phyloP scores from a whole-genome alignment of 129 eudicot genomes.

The Sambucus nigra region DNA sequence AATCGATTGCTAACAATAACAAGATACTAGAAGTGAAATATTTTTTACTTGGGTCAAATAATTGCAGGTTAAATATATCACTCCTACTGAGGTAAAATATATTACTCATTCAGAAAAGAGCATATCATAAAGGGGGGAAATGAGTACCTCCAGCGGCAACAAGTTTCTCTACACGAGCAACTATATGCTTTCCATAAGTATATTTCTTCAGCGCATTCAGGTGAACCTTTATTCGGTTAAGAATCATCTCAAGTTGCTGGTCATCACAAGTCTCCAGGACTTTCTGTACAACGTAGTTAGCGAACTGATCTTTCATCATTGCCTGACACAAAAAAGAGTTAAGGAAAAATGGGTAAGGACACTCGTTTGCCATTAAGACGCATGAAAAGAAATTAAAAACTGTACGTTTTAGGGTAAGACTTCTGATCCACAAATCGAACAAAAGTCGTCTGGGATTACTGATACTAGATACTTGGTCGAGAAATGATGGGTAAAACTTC shows the following conservation, averaged over 20 bases:
- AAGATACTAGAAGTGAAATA: too few relatives aligned
- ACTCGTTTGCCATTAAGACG: too few relatives aligned
- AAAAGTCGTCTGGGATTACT: too few relatives aligned
- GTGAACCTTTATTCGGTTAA: constrained; percentile 79
- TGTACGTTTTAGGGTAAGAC: too few relatives aligned
- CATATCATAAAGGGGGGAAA: background rate
- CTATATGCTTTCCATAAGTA: constrained; percentile 96
- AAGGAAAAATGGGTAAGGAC: background rate
- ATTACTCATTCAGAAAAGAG: background rate
- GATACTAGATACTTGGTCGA: too few relatives aligned
- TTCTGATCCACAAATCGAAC: too few relatives aligned
- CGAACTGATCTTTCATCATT: constrained; percentile 98
- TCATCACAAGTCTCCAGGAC: constrained; percentile 91
- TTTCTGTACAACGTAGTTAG: constrained; percentile 92
- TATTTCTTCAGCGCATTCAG: constrained; percentile 89
- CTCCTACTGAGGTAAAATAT: background rate
- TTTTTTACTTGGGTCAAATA: background rate
- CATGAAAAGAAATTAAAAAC: too few relatives aligned
- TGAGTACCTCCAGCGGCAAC: constrained; percentile 93
- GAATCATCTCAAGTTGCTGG: constrained; percentile 81
- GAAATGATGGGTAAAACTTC: too few relatives aligned
- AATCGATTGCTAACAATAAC: too few relatives aligned
- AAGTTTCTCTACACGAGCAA: constrained; percentile 97
- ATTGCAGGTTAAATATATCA: background rate
- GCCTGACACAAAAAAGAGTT: constrained; percentile 44